These are phyloP conservation scores for Trametes pubescens DNA, from an alignment of 1,284 basidiomycete genomes.

Conservation along the genomic window DNA sequence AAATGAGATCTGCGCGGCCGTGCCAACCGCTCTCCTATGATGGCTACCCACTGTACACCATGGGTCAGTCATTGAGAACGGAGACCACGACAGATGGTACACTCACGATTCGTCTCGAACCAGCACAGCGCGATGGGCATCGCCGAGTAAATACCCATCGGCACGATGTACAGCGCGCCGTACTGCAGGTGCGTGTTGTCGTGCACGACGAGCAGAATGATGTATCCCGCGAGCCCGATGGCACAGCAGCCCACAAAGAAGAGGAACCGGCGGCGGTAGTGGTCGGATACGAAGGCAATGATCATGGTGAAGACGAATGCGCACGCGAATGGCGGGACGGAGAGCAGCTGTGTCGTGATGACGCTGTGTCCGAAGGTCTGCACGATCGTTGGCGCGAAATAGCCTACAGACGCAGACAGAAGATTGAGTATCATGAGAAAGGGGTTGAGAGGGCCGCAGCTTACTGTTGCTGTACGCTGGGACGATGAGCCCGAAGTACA, in stretches of 20 bases:
- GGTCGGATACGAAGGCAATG: constrained; percentile 34
- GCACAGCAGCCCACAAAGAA: constrained; percentile 30
- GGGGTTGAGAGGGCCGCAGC: constrained; percentile 1
- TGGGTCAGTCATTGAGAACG: constrained; percentile 1
- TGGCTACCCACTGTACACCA: constrained; percentile 11
- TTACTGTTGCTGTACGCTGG: constrained; percentile 38
- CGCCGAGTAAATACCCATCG: constrained; percentile 36
- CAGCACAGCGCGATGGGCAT: constrained; percentile 41
- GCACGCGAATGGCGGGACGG: constrained; percentile 53
- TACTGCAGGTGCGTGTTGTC: constrained; percentile 35
- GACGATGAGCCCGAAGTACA: constrained; percentile 39
- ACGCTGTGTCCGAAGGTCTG: constrained; percentile 51
- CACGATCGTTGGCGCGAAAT: constrained; percentile 43
- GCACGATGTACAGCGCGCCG: constrained; percentile 38
- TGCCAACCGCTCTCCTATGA: constrained; percentile 20
- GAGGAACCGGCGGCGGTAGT: constrained; percentile 32
- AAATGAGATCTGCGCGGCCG: constrained; percentile 37
- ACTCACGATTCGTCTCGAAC: constrained; percentile 39
- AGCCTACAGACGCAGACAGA: constrained; percentile 24
- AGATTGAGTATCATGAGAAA: not conserved
- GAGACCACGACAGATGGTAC: too few species aligned
- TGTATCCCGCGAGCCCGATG: constrained; percentile 32
- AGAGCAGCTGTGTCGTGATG: constrained; percentile 55
- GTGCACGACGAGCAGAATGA: constrained; percentile 34
- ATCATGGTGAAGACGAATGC: constrained; percentile 38